A percentile compares a stretch with the other conserved stretches of the same genome.
These are phyloP conservation scores for Cladosporium sp. DNA, from an alignment of 2,329 filamentous ascomycete species.

Conservation along the genomic window DNA sequence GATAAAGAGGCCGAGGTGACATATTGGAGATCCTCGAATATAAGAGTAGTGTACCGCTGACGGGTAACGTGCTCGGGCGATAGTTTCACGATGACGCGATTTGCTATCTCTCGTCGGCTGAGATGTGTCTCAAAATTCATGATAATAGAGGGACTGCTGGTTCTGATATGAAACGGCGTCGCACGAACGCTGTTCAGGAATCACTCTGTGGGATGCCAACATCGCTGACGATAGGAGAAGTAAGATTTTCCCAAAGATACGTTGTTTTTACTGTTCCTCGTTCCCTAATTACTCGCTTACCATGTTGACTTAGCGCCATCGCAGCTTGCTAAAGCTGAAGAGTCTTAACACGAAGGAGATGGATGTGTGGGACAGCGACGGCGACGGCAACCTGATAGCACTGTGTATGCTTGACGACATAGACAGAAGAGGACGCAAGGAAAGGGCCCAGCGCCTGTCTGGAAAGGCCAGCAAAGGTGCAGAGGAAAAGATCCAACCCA, in stretches of 20 bases:
- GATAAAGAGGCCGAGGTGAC: neutral
- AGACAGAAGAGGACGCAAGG: neutral
- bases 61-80: conserved; percentile 17
- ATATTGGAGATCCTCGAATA: neutral
- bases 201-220: neutral
- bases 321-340: neutral
- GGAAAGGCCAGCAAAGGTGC: neutral
- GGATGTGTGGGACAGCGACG: neutral
- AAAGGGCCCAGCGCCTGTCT: neutral
- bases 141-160: neutral
- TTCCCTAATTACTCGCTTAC: too few species aligned
- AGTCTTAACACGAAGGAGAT: neutral
- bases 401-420: neutral
- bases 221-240: too few species aligned
- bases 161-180: neutral
- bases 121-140: neutral
- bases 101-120: neutral
- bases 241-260: too few species aligned
- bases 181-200: neutral
- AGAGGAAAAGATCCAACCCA: neutral
- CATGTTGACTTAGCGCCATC: neutral
- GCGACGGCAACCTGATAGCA: neutral
- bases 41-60: conserved; percentile 12
- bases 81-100: conserved; percentile 17
- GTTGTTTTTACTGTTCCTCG: too few species aligned